Percentiles rank a stretch among this genome's conserved stretches.
Conservation (phyloP, 176 grass and related monocot genomes). For the Avena eriantha region DNA sequence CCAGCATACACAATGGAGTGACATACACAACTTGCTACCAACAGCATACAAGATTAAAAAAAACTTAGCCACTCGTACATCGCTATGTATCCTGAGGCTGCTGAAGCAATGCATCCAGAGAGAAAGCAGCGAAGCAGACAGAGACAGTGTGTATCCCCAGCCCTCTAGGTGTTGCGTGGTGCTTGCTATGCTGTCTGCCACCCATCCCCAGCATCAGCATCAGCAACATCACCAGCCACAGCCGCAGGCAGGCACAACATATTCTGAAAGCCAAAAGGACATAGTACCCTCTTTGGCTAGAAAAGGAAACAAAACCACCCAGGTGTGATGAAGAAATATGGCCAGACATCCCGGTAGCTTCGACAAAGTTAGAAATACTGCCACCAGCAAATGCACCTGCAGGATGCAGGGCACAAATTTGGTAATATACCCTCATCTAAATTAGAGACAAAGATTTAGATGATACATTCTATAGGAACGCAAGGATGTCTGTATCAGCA, state of each 20-base stretch:
- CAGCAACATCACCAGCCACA: not conserved
- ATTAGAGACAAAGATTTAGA: not conserved
- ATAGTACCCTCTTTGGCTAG: not conserved
- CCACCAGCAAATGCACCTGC: not conserved
- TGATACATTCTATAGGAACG: too few species aligned
- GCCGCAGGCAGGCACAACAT: not conserved
- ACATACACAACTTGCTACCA: too few species aligned
- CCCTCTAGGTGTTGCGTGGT: not conserved
- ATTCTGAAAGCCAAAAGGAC: not conserved
- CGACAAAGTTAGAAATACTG: not conserved
- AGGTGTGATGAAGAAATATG: not conserved
- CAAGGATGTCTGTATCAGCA: not conserved
- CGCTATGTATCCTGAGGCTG: too few species aligned
- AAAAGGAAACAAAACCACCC: not conserved
- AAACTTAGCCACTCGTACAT: too few species aligned
- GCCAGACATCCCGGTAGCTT: slow-evolving; percentile 6
- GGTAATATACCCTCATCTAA: not conserved
- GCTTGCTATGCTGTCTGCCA: not conserved
- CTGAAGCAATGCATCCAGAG: not conserved
- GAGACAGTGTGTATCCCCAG: not conserved
- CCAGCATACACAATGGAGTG: too few species aligned
- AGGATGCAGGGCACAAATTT: not conserved
- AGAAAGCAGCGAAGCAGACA: not conserved
- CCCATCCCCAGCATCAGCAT: not conserved
- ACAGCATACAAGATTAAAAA: too few species aligned